Conservation (phyloP, 2,329 filamentous ascomycete genomes). For the Cordyceps fumosorosea region DNA sequence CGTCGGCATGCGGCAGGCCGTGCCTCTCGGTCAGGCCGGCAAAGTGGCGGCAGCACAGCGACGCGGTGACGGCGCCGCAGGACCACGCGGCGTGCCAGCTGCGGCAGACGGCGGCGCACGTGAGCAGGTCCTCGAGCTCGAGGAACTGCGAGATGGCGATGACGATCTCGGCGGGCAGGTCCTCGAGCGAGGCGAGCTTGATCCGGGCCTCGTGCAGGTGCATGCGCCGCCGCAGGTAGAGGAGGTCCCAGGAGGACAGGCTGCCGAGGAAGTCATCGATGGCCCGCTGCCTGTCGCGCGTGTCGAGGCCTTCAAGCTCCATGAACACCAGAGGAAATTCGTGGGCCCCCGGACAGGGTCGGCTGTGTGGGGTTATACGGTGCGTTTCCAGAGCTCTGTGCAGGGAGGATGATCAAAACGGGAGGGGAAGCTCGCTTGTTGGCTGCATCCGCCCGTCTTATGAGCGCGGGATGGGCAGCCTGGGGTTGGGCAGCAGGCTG, state of each 20-base stretch:
- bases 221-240: constrained; percentile 21
- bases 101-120: constrained; percentile 21
- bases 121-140: constrained; percentile 20
- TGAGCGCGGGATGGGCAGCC: background rate
- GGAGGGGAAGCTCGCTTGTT: background rate
- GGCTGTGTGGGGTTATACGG: no score
- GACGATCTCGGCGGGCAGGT: constrained; percentile 25
- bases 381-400: background rate
- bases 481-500: constrained; percentile 5
- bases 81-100: constrained; percentile 23
- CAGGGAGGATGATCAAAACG: background rate
- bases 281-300: constrained; percentile 8
- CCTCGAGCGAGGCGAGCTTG: constrained; percentile 19
- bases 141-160: constrained; percentile 19
- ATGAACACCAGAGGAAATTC: background rate
- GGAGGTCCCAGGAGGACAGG: constrained; percentile 23
- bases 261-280: constrained; percentile 21
- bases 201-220: constrained; percentile 12
- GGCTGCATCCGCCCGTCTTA: background rate
- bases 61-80: constrained; percentile 16
- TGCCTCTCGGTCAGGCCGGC: constrained; percentile 21
- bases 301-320: background rate
- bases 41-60: constrained; percentile 22
- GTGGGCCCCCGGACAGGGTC: background rate
- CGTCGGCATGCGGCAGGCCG: constrained; percentile 1